Evolutionary conservation across 179 eudicot species (phyloP).

Genomic region (Nepenthes alata): DNA sequence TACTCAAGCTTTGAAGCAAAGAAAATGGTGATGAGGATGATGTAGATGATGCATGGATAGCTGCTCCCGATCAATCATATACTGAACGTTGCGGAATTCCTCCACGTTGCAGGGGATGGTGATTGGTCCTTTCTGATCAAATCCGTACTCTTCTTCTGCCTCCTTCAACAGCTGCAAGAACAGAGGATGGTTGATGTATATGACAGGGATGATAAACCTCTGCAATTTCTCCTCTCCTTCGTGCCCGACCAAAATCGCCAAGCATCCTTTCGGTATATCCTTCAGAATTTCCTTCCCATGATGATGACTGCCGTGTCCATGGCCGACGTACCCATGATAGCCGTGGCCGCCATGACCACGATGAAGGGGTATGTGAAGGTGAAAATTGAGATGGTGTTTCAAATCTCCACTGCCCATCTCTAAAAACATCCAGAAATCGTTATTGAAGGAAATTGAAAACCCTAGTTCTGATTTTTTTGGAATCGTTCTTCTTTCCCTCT

Average conservation of each 20-base stretch:
- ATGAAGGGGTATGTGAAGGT: conserved; percentile 17
- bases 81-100: conserved; percentile 47
- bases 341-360: background rate
- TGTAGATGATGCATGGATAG: conserved; percentile 19
- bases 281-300: conserved; percentile 15
- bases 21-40: conserved; percentile 29
- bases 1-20: conserved; percentile 61
- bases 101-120: conserved; percentile 77
- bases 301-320: conserved; percentile 10
- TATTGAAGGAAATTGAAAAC: background rate
- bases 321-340: conserved; percentile 3
- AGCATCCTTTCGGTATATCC: conserved; percentile 59
- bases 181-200: conserved; percentile 61
- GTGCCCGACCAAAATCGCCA: conserved; percentile 62
- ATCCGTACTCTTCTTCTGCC: conserved; percentile 88
- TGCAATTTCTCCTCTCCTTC: conserved; percentile 50
- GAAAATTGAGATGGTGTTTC: conserved; percentile 24
- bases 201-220: conserved; percentile 59
- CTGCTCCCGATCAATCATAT: conserved; percentile 44
- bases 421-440: conserved; percentile 1
- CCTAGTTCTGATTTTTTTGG: background rate
- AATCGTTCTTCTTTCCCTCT: too few species aligned
- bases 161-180: conserved; percentile 57
- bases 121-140: conserved; percentile 64
- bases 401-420: conserved; percentile 37